A percentile compares a stretch with the other conserved stretches of the same genome.
These are phyloP conservation scores for Cadophora sp. DNA, from an alignment of 2,329 filamentous ascomycete genomes.

Conservation along the genomic window DNA sequence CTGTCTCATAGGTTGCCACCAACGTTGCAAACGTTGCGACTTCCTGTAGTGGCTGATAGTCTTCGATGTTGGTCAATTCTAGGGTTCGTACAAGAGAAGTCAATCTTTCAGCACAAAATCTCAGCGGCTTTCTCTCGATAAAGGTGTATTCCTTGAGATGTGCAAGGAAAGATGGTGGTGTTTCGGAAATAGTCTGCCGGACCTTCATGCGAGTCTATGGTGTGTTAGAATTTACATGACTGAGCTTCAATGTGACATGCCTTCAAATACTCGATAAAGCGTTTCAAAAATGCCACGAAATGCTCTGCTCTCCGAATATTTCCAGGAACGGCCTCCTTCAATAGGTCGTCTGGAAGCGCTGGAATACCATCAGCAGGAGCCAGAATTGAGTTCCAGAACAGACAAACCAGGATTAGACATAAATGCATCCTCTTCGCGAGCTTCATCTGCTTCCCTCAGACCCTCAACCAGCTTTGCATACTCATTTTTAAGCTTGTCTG, in stretches of 20 bases:
- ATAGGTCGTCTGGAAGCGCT: slow-evolving; percentile 88
- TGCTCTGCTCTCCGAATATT: slow-evolving; percentile 97
- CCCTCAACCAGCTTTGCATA: slow-evolving; percentile 96
- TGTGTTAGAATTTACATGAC: slow-evolving; percentile 23
- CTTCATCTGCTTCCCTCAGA: slow-evolving; percentile 84
- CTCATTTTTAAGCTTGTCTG: slow-evolving; percentile 91
- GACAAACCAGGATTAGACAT: slow-evolving; percentile 81
- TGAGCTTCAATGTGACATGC: slow-evolving; percentile 42
- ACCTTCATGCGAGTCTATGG: slow-evolving; percentile 93
- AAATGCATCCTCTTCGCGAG: slow-evolving; percentile 90
- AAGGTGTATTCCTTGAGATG: slow-evolving; percentile 96
- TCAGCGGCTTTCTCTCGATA: slow-evolving; percentile 93
- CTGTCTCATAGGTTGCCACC: slow-evolving; percentile 95
- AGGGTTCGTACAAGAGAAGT: slow-evolving; percentile 94
- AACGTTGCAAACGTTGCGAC: slow-evolving; percentile 97
- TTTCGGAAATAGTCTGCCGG: slow-evolving; percentile 95
- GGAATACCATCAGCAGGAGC: slow-evolving; percentile 22
- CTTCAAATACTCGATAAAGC: slow-evolving; percentile 97
- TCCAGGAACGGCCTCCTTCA: slow-evolving; percentile 94
- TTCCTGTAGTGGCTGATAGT: slow-evolving; percentile 95
- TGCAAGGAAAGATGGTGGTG: slow-evolving; percentile 88
- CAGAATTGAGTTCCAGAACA: neutral
- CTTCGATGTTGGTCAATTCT: slow-evolving; percentile 96
- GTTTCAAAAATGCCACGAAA: slow-evolving; percentile 91
- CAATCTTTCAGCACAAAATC: slow-evolving; percentile 93